Evolutionary conservation across 768 basidiomycete species (phyloP), one percentile per base, ranked within the genome.

Genomic region (Mycena epipterygia): DNA sequence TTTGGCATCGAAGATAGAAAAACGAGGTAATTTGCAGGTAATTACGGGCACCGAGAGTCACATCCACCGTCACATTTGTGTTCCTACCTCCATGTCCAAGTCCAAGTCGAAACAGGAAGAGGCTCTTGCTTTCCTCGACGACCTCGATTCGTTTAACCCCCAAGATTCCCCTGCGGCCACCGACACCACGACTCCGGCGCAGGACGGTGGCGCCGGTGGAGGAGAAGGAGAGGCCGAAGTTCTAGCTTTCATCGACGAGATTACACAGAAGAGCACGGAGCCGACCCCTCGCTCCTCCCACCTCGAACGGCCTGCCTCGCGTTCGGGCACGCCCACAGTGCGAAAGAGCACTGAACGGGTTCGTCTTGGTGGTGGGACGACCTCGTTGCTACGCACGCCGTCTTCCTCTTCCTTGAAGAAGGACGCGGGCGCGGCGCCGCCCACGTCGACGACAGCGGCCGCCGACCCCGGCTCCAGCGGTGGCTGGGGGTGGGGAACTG

Each of bases 191-290:
- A 67, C 76, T 41, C 39, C 77, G 41, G 61, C 73, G 39, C 75
- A 41, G 56, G 76, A 7, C 19, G 51, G 69, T 60, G 62, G 57
- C 65, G 46, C 76, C 78, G 53, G 67, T 79, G 49, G 72, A 77
- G 59, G 76, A 79, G 48, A 65, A 81, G 42, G 74, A 76, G 63
- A 96, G 66, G 90, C 92, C 3, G 94, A 95, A 71, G 96, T 94
- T 29, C 89, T 97, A 30, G 96, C 95, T 19, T 97, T 97, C 84
- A 89, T 98, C 46, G 95, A 98, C 79, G 95, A 98, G 82, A 95
- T 97, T 73, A 96, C 94, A 0, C 94, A 95, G 88, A 97, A 95
- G 82, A 93, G 91, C 80, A 87, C 92, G 8, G 94, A 93, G 73
- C 92, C 93, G 16, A 89, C 91, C 23, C 90, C 88, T 5, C 81